Evolutionary conservation across 2,329 filamentous ascomycete genomes (phyloP).

Genomic region (Fusarium veterinarium): DNA sequence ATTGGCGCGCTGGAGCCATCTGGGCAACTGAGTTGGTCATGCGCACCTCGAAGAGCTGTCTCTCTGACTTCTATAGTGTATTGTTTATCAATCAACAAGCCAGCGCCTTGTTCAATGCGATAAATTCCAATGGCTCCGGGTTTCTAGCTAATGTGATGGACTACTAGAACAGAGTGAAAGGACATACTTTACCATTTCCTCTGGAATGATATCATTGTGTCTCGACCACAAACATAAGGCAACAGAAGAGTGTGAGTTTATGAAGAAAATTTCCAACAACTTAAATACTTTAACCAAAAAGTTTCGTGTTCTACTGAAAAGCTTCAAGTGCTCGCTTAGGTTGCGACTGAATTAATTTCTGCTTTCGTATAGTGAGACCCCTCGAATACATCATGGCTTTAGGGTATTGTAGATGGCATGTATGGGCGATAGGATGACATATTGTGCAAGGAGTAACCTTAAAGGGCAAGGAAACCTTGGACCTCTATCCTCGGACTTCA

Average conservation of each 20-base stretch:
- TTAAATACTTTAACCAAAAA: background rate
- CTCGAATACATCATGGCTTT: background rate
- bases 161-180: background rate
- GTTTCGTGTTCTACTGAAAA: background rate
- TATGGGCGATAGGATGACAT: background rate
- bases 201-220: background rate
- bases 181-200: background rate
- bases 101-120: background rate
- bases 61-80: background rate
- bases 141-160: background rate
- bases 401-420: background rate
- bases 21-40: background rate
- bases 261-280: background rate
- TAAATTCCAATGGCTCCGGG: background rate
- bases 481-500: background rate
- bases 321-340: background rate
- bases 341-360: background rate
- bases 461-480: background rate
- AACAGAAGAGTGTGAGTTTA: background rate
- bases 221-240: background rate
- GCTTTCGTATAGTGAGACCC: background rate
- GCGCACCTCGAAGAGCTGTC: background rate
- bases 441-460: too few species aligned
- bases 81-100: background rate
- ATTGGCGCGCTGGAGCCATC: slow-evolving; percentile 13